phyloP scores from a whole-genome alignment of 345 rosid species.

The Eucalyptus melliodora region DNA sequence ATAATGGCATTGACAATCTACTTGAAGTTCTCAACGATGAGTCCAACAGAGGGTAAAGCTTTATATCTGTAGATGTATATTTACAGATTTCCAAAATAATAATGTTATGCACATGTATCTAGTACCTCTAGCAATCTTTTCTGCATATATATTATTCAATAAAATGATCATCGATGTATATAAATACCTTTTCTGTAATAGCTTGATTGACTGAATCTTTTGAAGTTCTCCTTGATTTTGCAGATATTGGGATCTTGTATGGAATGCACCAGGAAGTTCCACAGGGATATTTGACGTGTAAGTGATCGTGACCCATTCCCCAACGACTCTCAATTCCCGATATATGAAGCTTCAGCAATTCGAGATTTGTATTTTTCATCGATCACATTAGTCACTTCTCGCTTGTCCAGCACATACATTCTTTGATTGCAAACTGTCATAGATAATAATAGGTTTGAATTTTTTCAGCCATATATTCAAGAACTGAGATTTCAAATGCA shows the following conservation, averaged over 20 bases:
- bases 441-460: background rate
- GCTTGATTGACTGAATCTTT: background rate
- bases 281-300: constrained; percentile 62
- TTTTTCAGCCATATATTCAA: background rate
- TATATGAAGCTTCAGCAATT: background rate
- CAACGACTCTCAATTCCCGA: background rate
- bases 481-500: background rate
- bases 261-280: constrained; percentile 48
- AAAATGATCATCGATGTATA: background rate
- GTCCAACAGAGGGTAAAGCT: constrained; percentile 67
- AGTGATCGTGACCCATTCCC: background rate
- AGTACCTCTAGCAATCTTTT: background rate
- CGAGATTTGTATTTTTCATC: background rate
- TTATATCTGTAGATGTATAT: background rate
- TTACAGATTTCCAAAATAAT: background rate
- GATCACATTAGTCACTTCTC: background rate
- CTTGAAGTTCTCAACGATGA: constrained; percentile 81
- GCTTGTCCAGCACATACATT: background rate
- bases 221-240: background rate
- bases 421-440: background rate
- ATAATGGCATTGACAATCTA: constrained; percentile 62
- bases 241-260: constrained; percentile 80
- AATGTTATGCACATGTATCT: background rate
- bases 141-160: background rate
- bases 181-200: background rate